These are phyloP conservation scores for Stagonosporopsis cucurbitacearum DNA, from an alignment of 2,329 filamentous ascomycete genomes.

Conservation along the genomic window DNA sequence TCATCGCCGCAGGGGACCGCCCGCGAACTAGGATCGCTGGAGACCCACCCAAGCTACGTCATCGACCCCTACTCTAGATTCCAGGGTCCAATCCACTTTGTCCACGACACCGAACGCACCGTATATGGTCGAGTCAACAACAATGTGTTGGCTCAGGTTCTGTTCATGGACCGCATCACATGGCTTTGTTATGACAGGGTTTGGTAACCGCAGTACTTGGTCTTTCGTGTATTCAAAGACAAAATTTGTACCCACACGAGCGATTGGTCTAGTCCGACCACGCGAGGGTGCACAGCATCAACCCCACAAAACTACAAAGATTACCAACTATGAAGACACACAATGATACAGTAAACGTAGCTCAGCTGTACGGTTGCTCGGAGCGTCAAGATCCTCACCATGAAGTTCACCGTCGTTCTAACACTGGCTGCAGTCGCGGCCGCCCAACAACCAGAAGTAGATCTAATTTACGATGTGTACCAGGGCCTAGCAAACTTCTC, in stretches of 20 bases:
- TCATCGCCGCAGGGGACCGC: constrained; percentile 13
- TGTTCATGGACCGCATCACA: neutral
- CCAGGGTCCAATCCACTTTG: constrained; percentile 10
- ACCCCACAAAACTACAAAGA: no score
- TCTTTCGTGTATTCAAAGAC: neutral
- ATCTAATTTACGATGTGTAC: constrained; percentile 34
- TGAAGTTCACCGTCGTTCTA: neutral
- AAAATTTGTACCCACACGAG: neutral
- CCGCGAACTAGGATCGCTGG: neutral
- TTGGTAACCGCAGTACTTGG: neutral
- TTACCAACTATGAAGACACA: neutral
- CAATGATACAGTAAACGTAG: neutral
- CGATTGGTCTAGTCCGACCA: neutral
- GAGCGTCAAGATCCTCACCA: neutral
- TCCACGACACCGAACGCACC: neutral
- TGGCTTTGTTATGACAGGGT: neutral
- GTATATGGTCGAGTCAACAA: neutral
- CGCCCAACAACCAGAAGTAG: constrained; percentile 16
- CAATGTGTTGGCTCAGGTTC: neutral
- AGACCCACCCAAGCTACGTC: constrained; percentile 12
- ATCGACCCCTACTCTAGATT: neutral
- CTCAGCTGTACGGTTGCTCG: neutral
- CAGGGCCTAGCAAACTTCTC: constrained; percentile 24
- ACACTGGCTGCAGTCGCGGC: neutral
- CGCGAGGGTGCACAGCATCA: neutral